Evolutionary conservation across 495 filamentous ascomycete species (phyloP).

Genomic region (Trichocladium antarcticum): DNA sequence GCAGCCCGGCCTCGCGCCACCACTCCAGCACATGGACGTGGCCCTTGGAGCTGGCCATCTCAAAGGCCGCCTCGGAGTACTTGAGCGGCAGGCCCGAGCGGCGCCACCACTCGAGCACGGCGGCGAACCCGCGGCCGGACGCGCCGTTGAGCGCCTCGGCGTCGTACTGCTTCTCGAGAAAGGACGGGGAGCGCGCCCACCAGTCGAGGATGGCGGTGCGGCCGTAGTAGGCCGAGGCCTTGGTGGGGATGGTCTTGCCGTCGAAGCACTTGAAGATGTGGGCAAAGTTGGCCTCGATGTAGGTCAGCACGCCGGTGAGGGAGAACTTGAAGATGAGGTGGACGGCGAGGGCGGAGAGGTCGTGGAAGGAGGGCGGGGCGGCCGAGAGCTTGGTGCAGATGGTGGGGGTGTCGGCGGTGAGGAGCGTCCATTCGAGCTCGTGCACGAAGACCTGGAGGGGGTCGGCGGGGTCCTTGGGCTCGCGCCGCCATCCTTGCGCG

Average conservation of each 20-base stretch:
- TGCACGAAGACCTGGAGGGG: slow-evolving; percentile 44
- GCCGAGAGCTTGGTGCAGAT: slow-evolving; percentile 57
- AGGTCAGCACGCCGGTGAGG: slow-evolving; percentile 63
- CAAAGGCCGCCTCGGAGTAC: slow-evolving; percentile 76
- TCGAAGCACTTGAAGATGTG: slow-evolving; percentile 76
- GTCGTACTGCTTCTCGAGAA: slow-evolving; percentile 62
- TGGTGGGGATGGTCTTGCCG: slow-evolving; percentile 69
- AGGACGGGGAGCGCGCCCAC: slow-evolving; percentile 60
- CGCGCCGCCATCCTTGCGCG: slow-evolving; percentile 49
- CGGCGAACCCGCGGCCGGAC: slow-evolving; percentile 67
- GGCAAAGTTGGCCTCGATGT: slow-evolving; percentile 65
- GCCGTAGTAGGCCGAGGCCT: slow-evolving; percentile 77
- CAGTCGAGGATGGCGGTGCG: slow-evolving; percentile 74
- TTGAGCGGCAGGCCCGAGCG: slow-evolving; percentile 65
- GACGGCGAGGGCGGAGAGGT: slow-evolving; percentile 66
- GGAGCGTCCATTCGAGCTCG: slow-evolving; percentile 68
- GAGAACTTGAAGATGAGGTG: slow-evolving; percentile 87
- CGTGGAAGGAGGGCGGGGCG: slow-evolving; percentile 54
- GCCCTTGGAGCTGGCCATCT: slow-evolving; percentile 72
- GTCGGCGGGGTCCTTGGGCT: slow-evolving; percentile 31
- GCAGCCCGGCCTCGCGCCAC: slow-evolving; percentile 61
- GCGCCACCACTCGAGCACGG: slow-evolving; percentile 87
- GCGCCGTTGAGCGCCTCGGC: slow-evolving; percentile 79
- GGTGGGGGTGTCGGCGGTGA: slow-evolving; percentile 55
- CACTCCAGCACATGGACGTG: slow-evolving; percentile 77